These are phyloP conservation scores for Chlorella sp. DNA, from an alignment of 139 green algal species.

Conservation along the genomic window DNA sequence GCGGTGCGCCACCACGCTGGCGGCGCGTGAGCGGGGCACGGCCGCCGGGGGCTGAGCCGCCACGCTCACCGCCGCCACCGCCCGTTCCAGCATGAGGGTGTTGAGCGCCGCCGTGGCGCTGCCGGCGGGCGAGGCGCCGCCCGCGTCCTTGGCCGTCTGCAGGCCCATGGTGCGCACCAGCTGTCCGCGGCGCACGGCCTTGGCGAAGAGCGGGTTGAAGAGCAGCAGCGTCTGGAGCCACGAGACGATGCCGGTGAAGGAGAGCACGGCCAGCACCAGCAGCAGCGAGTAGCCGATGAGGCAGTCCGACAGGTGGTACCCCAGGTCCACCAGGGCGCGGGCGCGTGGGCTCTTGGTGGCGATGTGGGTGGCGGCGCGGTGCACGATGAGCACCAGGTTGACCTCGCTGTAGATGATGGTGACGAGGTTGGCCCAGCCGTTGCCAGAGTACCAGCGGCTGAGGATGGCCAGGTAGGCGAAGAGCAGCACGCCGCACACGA, in stretches of 20 bases:
- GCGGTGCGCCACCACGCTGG: background rate
- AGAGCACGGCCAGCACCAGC: slow-evolving; percentile 26
- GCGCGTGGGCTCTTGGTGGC: background rate
- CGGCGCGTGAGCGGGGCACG: background rate
- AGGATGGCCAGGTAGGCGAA: slow-evolving; percentile 13
- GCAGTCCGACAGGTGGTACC: slow-evolving; percentile 10
- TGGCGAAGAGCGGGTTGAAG: slow-evolving; percentile 39
- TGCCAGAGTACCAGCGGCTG: slow-evolving; percentile 14
- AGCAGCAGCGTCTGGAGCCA: slow-evolving; percentile 39
- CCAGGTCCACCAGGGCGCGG: slow-evolving; percentile 20
- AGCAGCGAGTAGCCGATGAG: slow-evolving; percentile 36
- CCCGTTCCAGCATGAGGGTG: background rate
- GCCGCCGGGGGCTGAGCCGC: background rate
- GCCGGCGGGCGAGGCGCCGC: background rate
- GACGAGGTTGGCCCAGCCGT: slow-evolving; percentile 21
- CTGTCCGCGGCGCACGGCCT: slow-evolving; percentile 16
- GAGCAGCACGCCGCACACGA: background rate
- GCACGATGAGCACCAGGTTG: slow-evolving; percentile 13
- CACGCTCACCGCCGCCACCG: background rate
- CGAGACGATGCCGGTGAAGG: slow-evolving; percentile 27
- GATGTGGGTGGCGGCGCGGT: background rate
- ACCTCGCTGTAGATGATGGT: slow-evolving; percentile 35
- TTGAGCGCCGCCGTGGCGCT: too few species aligned
- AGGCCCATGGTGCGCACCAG: slow-evolving; percentile 4
- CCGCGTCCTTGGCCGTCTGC: background rate